Base-by-base conservation (phyloP, 148 eudicot genomes). In the Bassia scoparia region DNA sequence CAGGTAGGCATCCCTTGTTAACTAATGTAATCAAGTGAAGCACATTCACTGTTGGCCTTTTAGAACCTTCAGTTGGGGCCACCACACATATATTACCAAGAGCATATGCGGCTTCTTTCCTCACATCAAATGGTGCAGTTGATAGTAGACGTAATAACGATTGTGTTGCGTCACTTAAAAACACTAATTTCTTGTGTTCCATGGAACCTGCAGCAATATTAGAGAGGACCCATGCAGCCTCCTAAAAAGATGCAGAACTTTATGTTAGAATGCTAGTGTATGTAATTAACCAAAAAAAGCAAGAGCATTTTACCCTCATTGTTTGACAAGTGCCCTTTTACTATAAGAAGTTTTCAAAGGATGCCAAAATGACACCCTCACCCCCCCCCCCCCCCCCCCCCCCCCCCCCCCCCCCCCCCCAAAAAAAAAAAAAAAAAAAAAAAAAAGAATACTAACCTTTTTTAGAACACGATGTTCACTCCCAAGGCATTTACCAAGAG, bases 141-240 rank as follows among this genome's bases (percentile, higher is more conserved):
- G 86, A 81, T 65, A 92, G 86, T 75, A 91, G 89, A 62, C 60
- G 85, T 65, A 88, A 60, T 49, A 95, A 68, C 74, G 84, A 64
- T n/a, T 83, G 72, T 72, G 86, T 73, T 66, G 99, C 99, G 77
- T 90, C 94, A 53, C 94, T 89, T 58, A 84, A 82, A 62, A 78
- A 79, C 41, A 95, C 86, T 68, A 92, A 43, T 68, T 74, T 83
- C 76, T 95, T 95, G 80, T 86, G 94, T 69, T 87, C 94, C 55
- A 86, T 61, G 35, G 99, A 88, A 72, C 97, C 96, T 65, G 97
- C 96, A 55, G 97, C 97, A 68, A 95, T 83, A 80, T 95, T 95
- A 66, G 99, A 95, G 75, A 95, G 87, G 80, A 90, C 96, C 99
- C 99, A 95, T 46, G 96, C 87, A 79, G 97, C 87, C 84, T 95